These are phyloP conservation scores for Maudiozyma saulgeensis DNA, from an alignment of 805 yeast species.

Conservation along the genomic window DNA sequence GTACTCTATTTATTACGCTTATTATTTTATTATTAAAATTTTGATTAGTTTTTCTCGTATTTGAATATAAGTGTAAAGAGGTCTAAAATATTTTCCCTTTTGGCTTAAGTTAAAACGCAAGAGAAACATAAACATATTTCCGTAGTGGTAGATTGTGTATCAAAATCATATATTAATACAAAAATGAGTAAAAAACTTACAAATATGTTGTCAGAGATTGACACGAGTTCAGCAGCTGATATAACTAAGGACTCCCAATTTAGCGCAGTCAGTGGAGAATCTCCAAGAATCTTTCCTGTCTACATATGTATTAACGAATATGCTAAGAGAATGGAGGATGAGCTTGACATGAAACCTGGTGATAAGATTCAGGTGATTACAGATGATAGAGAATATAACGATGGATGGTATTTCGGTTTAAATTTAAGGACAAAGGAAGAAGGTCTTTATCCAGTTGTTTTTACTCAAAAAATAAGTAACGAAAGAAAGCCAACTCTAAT, in stretches of 20 bases:
- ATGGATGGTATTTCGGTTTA: constrained; percentile 94
- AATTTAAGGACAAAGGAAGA: constrained; percentile 63
- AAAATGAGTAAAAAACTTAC: constrained; percentile 7
- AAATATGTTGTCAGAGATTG: constrained; percentile 6
- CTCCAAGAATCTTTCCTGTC: constrained; percentile 18
- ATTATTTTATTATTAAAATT: no score
- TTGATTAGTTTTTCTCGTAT: no score
- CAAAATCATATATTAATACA: no score
- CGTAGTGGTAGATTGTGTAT: no score
- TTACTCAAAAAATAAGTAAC: constrained; percentile 49
- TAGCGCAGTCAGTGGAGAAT: constrained; percentile 1
- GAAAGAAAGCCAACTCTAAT: constrained; percentile 35
- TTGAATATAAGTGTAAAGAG: no score
- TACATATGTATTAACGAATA: constrained; percentile 76
- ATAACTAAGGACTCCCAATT: constrained; percentile 1
- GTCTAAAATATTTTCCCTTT: no score
- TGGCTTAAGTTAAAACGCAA: no score
- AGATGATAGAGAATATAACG: constrained; percentile 87
- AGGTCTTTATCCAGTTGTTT: constrained; percentile 85
- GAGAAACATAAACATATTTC: no score
- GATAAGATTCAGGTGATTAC: constrained; percentile 83
- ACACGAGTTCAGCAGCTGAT: constrained; percentile 2
- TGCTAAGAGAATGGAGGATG: constrained; percentile 81
- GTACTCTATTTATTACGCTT: no score
- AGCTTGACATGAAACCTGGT: constrained; percentile 67